These are phyloP conservation scores for Saccharum officinarum DNA, from an alignment of 176 grass and related monocot species.

Conservation along the genomic window DNA sequence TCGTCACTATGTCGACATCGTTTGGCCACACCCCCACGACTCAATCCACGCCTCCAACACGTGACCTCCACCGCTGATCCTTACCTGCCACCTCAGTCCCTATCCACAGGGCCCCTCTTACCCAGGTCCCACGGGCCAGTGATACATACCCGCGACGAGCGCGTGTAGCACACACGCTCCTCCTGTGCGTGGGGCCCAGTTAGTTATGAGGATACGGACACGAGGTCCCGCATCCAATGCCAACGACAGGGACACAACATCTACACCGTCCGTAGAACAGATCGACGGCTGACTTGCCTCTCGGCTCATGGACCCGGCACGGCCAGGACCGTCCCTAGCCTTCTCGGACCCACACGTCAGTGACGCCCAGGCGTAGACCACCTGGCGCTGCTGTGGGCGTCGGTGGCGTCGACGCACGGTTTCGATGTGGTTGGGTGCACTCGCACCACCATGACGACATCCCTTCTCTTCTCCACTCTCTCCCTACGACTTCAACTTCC, in stretches of 20 bases:
- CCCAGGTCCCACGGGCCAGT: background rate
- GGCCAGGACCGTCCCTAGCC: background rate
- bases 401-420: background rate
- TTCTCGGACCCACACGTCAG: background rate
- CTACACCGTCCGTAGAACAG: background rate
- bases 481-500: background rate
- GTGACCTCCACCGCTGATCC: background rate
- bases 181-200: slow-evolving; percentile 2
- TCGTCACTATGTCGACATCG: slow-evolving; percentile 43
- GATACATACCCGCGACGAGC: fast-evolving
- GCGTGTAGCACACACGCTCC: background rate
- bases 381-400: background rate
- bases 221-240: background rate
- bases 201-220: background rate
- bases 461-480: background rate
- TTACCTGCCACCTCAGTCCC: background rate
- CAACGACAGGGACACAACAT: background rate
- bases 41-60: background rate
- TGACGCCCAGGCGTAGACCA: fast-evolving
- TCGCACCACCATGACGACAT: slow-evolving; percentile 53
- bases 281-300: background rate
- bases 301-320: background rate
- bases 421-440: background rate
- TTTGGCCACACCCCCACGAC: slow-evolving; percentile 5
- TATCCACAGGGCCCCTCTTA: fast-evolving